Percentiles rank a stretch among this genome's conserved stretches.
Evolutionary conservation across 2,329 filamentous ascomycete genomes (phyloP).

Genomic region (Fusarium sp.): DNA sequence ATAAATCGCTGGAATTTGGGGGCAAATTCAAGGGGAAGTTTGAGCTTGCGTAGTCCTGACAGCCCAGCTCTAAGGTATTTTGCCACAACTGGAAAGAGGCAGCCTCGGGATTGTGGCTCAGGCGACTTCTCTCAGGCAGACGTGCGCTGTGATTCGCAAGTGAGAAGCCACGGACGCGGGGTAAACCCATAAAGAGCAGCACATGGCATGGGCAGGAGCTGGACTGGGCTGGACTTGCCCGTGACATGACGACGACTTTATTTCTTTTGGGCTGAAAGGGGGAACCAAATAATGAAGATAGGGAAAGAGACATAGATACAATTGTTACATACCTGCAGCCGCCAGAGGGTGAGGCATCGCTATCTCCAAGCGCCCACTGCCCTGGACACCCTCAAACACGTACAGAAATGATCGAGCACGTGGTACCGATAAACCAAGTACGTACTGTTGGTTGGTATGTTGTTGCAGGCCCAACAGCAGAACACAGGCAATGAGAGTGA

Average conservation of each 20-base stretch:
- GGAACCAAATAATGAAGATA: not conserved
- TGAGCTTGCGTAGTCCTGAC: conserved; percentile 39
- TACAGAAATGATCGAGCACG: conserved; percentile 7
- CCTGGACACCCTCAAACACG: not conserved
- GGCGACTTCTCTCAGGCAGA: conserved; percentile 38
- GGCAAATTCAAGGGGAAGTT: conserved; percentile 34
- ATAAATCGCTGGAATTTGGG: conserved; percentile 10
- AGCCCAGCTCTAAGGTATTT: conserved; percentile 24
- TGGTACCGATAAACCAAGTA: not conserved
- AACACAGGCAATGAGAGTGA: conserved; percentile 2
- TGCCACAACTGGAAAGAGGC: conserved; percentile 24
- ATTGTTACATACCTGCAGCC: conserved; percentile 37
- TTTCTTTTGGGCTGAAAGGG: not conserved
- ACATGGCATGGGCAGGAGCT: conserved; percentile 4
- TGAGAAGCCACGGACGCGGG: conserved; percentile 33
- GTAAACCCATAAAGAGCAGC: conserved; percentile 26
- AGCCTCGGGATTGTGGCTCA: conserved; percentile 39
- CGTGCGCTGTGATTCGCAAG: conserved; percentile 40
- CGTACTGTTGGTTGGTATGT: not conserved
- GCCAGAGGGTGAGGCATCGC: conserved; percentile 40
- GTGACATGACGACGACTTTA: conserved; percentile 32
- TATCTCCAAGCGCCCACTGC: conserved; percentile 1
- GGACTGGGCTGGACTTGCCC: conserved; percentile 15
- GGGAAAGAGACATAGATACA: not conserved
- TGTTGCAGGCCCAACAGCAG: not conserved